phyloP scores from a whole-genome alignment of 2,329 filamentous ascomycete species.

The Xylariaceae sp. region DNA sequence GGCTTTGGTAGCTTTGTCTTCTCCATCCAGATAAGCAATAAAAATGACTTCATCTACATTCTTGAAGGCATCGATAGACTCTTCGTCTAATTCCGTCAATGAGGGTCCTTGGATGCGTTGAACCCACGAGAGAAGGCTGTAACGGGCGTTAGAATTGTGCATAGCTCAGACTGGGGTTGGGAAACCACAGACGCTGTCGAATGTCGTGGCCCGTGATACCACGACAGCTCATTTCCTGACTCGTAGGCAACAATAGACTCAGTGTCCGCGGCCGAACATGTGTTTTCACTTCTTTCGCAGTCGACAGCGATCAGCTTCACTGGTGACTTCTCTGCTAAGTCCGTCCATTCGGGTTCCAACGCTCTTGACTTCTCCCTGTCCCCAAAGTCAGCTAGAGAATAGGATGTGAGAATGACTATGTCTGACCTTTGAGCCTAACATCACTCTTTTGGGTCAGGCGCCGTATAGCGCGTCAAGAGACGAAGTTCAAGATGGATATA shows the following conservation, averaged over 20 bases:
- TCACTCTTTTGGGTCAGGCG: neutral
- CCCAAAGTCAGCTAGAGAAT: too few relatives aligned
- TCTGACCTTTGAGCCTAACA: neutral
- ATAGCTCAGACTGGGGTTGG: neutral
- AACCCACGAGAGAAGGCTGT: conserved; percentile 22
- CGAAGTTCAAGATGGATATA: neutral
- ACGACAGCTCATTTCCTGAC: conserved; percentile 9
- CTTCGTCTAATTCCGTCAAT: conserved; percentile 20
- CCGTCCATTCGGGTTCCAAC: conserved; percentile 20
- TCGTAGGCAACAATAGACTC: neutral
- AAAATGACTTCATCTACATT: conserved; percentile 31
- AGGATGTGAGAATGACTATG: neutral
- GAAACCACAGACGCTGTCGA: conserved; percentile 19
- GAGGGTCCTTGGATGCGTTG: conserved; percentile 25
- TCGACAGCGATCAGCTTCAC: conserved; percentile 19
- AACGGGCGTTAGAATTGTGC: neutral
- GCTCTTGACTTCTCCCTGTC: conserved; percentile 17
- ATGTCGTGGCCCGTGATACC: conserved; percentile 21
- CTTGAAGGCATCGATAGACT: conserved; percentile 25
- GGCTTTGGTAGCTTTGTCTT: conserved; percentile 16
- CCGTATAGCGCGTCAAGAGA: too few relatives aligned
- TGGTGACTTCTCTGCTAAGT: neutral
- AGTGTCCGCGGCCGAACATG: too few relatives aligned
- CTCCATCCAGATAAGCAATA: conserved; percentile 25
- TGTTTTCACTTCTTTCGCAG: conserved; percentile 5